These are phyloP conservation scores for Penicillium simplicissimum DNA, from an alignment of 495 filamentous ascomycete genomes.

Conservation along the genomic window DNA sequence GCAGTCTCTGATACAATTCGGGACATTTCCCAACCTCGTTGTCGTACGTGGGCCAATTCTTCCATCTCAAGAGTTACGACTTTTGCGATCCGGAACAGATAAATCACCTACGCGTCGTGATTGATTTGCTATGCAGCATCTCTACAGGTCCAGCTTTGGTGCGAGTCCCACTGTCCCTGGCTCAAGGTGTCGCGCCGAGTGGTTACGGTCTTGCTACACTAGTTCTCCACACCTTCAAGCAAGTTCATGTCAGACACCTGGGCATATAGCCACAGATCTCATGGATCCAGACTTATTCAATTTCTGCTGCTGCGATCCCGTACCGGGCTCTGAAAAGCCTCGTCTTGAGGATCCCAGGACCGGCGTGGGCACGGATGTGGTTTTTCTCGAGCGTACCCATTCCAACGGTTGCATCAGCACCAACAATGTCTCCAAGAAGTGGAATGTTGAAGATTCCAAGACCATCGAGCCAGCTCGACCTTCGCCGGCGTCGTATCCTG, in stretches of 20 bases:
- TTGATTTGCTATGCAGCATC: too few species aligned
- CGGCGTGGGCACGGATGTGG: conserved; percentile 11
- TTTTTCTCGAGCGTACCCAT: not conserved
- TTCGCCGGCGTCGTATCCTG: not conserved
- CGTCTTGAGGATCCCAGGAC: not conserved
- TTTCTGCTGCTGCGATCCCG: conserved; percentile 10
- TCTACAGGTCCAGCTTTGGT: not conserved
- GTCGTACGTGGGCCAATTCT: not conserved
- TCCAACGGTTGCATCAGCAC: not conserved
- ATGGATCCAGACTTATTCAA: conserved; percentile 1
- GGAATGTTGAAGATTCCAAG: not conserved
- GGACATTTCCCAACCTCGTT: conserved; percentile 5
- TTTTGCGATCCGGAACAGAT: not conserved
- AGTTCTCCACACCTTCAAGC: conserved; percentile 5
- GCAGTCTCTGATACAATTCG: conserved; percentile 1
- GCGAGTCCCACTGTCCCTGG: conserved; percentile 7
- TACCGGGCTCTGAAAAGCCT: conserved; percentile 9
- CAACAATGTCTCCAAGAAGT: not conserved
- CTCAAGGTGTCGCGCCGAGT: not conserved
- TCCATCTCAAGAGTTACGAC: not conserved
- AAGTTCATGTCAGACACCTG: conserved; percentile 9
- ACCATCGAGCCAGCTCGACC: not conserved
- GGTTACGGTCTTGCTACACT: conserved; percentile 6
- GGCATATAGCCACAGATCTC: not conserved
- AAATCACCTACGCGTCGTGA: not conserved